Conservation (phyloP, 2,329 filamentous ascomycete genomes). For the Knoxdaviesia proteae region DNA sequence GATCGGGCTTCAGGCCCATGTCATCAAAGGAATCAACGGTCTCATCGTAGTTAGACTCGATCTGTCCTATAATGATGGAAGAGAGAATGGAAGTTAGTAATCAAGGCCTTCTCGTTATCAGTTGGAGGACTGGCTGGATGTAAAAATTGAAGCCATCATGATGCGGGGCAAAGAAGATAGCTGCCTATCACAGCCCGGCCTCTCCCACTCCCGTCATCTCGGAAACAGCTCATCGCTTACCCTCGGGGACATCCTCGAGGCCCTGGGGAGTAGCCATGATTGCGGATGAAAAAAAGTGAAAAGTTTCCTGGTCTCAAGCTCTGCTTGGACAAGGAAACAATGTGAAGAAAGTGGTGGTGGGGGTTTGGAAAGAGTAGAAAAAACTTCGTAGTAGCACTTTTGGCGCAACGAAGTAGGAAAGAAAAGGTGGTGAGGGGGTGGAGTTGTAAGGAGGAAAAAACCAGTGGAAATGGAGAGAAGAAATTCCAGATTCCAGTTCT, state of each 20-base stretch:
- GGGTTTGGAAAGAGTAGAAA: conserved; percentile 11
- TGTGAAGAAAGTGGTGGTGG: conserved; percentile 16
- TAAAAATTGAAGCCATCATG: not conserved
- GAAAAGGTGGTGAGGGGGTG: conserved; percentile 6
- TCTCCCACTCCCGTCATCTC: not conserved
- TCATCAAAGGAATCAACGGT: conserved; percentile 97
- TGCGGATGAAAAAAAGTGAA: conserved; percentile 34
- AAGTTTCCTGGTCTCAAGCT: conserved; percentile 55
- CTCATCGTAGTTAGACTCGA: conserved; percentile 99
- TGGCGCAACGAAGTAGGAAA: conserved; percentile 14
- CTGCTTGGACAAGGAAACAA: conserved; percentile 30
- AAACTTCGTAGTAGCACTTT: conserved; percentile 7
- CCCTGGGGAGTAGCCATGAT: conserved; percentile 98
- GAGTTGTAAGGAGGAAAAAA: conserved; percentile 3
- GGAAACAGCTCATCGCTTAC: conserved; percentile 33
- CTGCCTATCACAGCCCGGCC: not conserved
- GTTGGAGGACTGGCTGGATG: not conserved
- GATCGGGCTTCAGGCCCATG: conserved; percentile 92
- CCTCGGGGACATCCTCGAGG: conserved; percentile 93
- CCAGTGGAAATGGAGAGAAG: conserved; percentile 2
- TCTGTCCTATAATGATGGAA: conserved; percentile 48
- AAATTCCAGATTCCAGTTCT: conserved; percentile 2
- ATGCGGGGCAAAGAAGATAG: not conserved
- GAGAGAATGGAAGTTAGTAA: not conserved
- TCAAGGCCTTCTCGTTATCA: not conserved